Evolutionary conservation across 495 filamentous ascomycete genomes (phyloP).

Genomic region (Aspergillus nidulans): DNA sequence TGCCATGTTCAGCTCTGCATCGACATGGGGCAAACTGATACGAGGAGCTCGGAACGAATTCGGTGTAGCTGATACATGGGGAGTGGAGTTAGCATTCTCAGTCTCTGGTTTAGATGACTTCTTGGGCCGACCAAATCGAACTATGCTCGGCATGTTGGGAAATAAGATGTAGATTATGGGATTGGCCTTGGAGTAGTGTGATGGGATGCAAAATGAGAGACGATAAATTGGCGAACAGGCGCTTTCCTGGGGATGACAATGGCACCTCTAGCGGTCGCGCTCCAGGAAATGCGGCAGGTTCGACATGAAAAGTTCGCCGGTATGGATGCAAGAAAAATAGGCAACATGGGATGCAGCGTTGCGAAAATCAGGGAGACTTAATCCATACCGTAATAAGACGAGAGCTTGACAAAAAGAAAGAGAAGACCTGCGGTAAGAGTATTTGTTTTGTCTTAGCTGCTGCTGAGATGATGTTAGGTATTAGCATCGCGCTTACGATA

Average conservation of each 20-base stretch:
- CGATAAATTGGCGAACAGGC: background rate
- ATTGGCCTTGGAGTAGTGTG: constrained; percentile 2
- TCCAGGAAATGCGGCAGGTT: constrained; percentile 1
- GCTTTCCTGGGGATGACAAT: background rate
- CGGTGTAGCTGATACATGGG: constrained; percentile 18
- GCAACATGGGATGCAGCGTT: constrained; percentile 4
- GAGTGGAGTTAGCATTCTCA: constrained; percentile 26
- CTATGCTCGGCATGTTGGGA: constrained; percentile 21
- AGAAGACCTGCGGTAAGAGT: constrained; percentile 23
- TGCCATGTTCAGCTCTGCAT: constrained; percentile 45
- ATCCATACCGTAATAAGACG: constrained; percentile 20
- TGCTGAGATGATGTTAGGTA: constrained; percentile 9
- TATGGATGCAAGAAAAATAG: background rate
- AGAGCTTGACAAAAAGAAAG: constrained; percentile 20
- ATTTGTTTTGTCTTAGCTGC: constrained; percentile 4
- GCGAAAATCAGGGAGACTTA: constrained; percentile 4
- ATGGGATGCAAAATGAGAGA: background rate
- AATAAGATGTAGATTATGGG: constrained; percentile 4
- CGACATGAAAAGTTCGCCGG: background rate
- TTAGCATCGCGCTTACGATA: constrained; percentile 20
- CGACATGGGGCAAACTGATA: constrained; percentile 41
- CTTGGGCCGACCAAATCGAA: constrained; percentile 29
- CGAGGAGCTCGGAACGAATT: constrained; percentile 30
- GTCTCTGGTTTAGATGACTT: constrained; percentile 23
- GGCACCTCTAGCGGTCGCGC: background rate